Conservation (phyloP, 805 yeast species). For the Yarrowia sp. region DNA sequence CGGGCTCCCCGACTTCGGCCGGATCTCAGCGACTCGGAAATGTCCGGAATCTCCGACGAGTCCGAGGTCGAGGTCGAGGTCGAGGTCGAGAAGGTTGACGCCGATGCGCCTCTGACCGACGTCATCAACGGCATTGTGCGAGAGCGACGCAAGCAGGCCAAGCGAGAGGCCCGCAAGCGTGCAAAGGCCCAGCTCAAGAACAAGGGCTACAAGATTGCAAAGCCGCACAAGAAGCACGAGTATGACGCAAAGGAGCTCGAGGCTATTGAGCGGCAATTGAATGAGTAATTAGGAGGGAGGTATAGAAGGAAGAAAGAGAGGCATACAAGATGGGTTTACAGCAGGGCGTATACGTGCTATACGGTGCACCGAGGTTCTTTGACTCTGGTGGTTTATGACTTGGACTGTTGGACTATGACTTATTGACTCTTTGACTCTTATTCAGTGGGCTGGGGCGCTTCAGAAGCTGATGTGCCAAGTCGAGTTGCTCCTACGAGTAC, state of each 20-base stretch:
- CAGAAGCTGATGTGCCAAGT: no score
- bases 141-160: constrained; percentile 21
- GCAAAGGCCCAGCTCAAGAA: not conserved
- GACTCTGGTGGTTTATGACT: no score
- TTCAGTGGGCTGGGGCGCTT: no score
- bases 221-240: constrained; percentile 25
- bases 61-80: constrained; percentile 8
- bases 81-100: not conserved
- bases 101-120: constrained; percentile 18
- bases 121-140: constrained; percentile 27
- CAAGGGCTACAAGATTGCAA: constrained; percentile 22
- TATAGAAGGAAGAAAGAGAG: not conserved
- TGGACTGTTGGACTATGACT: no score
- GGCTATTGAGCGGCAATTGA: constrained; percentile 22
- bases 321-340: no score
- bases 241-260: constrained; percentile 26
- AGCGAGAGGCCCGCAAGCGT: constrained; percentile 14
- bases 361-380: no score
- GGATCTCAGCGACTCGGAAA: constrained; percentile 20
- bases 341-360: no score
- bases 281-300: not conserved
- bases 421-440: no score
- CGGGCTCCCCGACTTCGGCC: not conserved
- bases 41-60: constrained; percentile 30
- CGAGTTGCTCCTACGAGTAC: no score